phyloP scores from a whole-genome alignment of 2,329 filamentous ascomycete species.

The Geoglossum cookeanum region DNA sequence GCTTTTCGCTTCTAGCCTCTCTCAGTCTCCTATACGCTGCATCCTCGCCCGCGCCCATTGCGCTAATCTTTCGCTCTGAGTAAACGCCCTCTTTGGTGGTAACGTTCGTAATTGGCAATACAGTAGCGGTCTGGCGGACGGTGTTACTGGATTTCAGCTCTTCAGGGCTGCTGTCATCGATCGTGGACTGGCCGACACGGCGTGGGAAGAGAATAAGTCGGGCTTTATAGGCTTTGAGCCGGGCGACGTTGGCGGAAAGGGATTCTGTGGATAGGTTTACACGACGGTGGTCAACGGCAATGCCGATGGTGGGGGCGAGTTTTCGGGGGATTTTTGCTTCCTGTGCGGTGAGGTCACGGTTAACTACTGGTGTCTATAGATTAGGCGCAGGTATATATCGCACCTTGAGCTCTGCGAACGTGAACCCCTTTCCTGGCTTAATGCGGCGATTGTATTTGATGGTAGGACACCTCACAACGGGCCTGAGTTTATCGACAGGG shows the following conservation, averaged over 20 bases:
- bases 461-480: slow-evolving; percentile 91
- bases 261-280: slow-evolving; percentile 95
- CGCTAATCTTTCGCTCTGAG: slow-evolving; percentile 63
- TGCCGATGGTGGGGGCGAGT: slow-evolving; percentile 88
- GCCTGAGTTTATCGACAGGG: slow-evolving; percentile 90
- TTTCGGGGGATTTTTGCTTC: slow-evolving; percentile 91
- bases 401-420: slow-evolving; percentile 96
- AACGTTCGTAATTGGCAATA: slow-evolving; percentile 55
- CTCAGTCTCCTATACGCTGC: slow-evolving; percentile 77
- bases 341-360: slow-evolving; percentile 26
- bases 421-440: slow-evolving; percentile 93
- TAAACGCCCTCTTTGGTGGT: slow-evolving; percentile 33
- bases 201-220: slow-evolving; percentile 96
- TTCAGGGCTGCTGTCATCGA: slow-evolving; percentile 71
- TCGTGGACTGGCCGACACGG: slow-evolving; percentile 85
- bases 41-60: slow-evolving; percentile 61
- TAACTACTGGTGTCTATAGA: neutral
- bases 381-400: slow-evolving; percentile 11
- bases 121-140: slow-evolving; percentile 32
- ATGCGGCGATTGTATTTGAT: slow-evolving; percentile 99
- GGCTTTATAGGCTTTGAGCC: slow-evolving; percentile 93
- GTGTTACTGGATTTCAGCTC: slow-evolving; percentile 52
- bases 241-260: slow-evolving; percentile 84
- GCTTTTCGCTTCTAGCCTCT: slow-evolving; percentile 63
- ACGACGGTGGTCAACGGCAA: slow-evolving; percentile 89